Evolutionary conservation across 2,329 filamentous ascomycete genomes (phyloP).

Genomic region (Cordyceps javanica): DNA sequence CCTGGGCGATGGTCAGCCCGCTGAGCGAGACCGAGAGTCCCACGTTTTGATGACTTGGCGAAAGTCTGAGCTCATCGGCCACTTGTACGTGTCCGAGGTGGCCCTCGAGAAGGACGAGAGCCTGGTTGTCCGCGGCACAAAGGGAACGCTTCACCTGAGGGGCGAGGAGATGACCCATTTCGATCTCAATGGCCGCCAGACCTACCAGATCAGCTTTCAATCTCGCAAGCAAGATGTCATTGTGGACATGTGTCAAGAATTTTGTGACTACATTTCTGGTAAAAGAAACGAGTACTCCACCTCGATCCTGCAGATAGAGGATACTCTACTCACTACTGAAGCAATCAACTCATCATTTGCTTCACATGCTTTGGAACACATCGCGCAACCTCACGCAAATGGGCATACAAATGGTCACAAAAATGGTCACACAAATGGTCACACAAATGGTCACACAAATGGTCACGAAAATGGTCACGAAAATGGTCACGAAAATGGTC

Average conservation of each 20-base stretch:
- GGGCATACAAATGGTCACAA: not conserved
- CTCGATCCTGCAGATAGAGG: not conserved
- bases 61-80: not conserved
- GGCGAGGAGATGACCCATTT: not conserved
- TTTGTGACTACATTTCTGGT: not conserved
- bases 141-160: not conserved
- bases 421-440: not conserved
- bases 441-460: not conserved
- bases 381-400: not conserved
- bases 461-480: not conserved
- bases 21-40: constrained; percentile 2
- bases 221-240: constrained; percentile 1
- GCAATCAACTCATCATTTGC: not conserved
- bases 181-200: not conserved
- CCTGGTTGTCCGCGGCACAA: not conserved
- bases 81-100: constrained; percentile 4
- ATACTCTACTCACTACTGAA: not conserved
- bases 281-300: not conserved
- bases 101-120: not conserved
- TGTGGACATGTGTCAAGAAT: not conserved
- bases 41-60: not conserved
- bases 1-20: not conserved
- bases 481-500: not conserved
- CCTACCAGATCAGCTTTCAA: not conserved
- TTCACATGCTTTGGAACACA: not conserved